Evolutionary conservation across 495 filamentous ascomycete genomes (phyloP), one percentile per base, ranked within the genome.

Genomic region (Staphylotrichum longicolle): DNA sequence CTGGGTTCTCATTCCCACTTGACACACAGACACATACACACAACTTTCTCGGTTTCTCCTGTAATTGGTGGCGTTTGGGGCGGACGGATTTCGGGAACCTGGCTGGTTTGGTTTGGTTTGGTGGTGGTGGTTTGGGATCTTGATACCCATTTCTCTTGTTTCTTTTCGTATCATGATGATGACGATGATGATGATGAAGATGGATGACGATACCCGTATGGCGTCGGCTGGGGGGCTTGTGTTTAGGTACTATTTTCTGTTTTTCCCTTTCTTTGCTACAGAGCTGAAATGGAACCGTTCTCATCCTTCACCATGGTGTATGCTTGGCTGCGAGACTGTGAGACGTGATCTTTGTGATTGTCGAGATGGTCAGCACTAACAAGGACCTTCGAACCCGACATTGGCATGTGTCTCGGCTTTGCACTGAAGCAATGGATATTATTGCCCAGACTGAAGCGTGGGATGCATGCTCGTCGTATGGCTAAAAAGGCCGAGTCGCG

Each of bases 11-110:
- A 37, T 14, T 34, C 15, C 33, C 8, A 27, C 6, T 12, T 6
- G 12, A 9, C 12, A 2, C 41, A 12, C 42, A 47, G 3, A 30
- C 52, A 41, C 52, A 12, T 14, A 37, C 41, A 6, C 51, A 40
- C 11, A 37, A 46, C 41, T 46, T 39, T 7, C 37, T 42, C n/a
- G 1, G 37, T 41, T 46, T 46, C 54, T 57, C 42, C 41, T 57
- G 54, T 57, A 57, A 34, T 56, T 39, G 41, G 54, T 42, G 45
- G 45, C 45, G 45, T 47, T 47, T 41, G 37, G 34, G 44, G 12
- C 27, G 27, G 55, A 32, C 27, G 34, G 5, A 32, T 40, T 58
- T 58, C n/a, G 34, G 35, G 45, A 9, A 46, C 42, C 52, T 54
- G 52, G 33, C 30, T 45, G 54, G 37, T 55, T 46, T 40, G 48